Evolutionary conservation across 805 yeast species (phyloP).

Genomic region (Schizosaccharomyces cryophilus): DNA sequence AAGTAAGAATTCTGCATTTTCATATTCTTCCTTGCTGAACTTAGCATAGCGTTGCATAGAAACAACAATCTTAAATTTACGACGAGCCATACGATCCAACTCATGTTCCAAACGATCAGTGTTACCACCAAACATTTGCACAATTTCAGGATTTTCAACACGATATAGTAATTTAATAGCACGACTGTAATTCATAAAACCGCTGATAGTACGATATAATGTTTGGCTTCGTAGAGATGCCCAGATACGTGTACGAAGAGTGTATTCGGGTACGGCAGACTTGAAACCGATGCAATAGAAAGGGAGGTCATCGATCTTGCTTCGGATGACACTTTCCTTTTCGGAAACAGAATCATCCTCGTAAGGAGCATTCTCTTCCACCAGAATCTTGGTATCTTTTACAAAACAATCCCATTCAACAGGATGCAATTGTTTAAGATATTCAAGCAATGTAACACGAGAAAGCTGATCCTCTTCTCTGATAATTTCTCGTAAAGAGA

Average conservation of each 20-base stretch:
- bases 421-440: slow-evolving; percentile 83
- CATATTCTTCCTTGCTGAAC: slow-evolving; percentile 39
- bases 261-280: slow-evolving; percentile 90
- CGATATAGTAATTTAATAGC: slow-evolving; percentile 82
- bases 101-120: slow-evolving; percentile 91
- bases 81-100: slow-evolving; percentile 54
- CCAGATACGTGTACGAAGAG: slow-evolving; percentile 92
- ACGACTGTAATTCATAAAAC: slow-evolving; percentile 94
- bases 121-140: slow-evolving; percentile 95
- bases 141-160: slow-evolving; percentile 85
- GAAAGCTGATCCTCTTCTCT: slow-evolving; percentile 94
- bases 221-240: slow-evolving; percentile 95
- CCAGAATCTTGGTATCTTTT: slow-evolving; percentile 80
- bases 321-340: slow-evolving; percentile 47
- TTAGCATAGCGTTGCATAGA: slow-evolving; percentile 68
- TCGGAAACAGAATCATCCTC: slow-evolving; percentile 14
- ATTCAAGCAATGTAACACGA: slow-evolving; percentile 78
- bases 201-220: slow-evolving; percentile 85
- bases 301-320: slow-evolving; percentile 59
- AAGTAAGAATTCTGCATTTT: slow-evolving; percentile 40
- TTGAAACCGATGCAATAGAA: slow-evolving; percentile 93
- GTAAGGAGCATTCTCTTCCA: slow-evolving; percentile 61
- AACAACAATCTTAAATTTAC: slow-evolving; percentile 59
- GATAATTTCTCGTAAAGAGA: slow-evolving; percentile 85
- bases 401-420: slow-evolving; percentile 96